phyloP scores from a whole-genome alignment of 2,329 filamentous ascomycete genomes.

The Hortaea werneckii region DNA sequence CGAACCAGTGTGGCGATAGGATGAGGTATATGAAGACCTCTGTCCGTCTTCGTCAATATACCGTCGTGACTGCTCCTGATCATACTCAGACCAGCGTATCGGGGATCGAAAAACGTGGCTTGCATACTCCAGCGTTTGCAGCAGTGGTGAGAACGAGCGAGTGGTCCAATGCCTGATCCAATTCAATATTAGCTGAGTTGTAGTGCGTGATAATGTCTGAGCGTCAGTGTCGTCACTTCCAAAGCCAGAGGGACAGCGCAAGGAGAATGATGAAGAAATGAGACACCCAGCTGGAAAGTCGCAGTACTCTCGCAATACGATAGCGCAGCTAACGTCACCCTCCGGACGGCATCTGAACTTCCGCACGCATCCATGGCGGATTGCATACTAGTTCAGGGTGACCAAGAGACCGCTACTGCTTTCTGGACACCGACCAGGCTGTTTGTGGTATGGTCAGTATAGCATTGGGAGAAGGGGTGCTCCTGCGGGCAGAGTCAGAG shows the following conservation, averaged over 20 bases:
- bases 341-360: not conserved
- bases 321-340: not conserved
- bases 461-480: too few species aligned
- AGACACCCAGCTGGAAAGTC: not conserved
- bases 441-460: too few species aligned
- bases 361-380: not conserved
- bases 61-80: too few species aligned
- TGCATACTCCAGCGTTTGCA: conserved; percentile 1
- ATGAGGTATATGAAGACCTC: conserved; percentile 3
- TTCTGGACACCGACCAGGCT: too few species aligned
- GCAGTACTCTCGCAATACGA: not conserved
- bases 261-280: not conserved
- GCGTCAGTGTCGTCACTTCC: not conserved
- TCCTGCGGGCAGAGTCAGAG: too few species aligned
- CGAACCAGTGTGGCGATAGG: not conserved
- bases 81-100: conserved; percentile 1
- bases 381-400: too few species aligned
- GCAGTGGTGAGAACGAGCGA: not conserved
- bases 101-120: conserved; percentile 1
- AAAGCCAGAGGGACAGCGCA: too few species aligned
- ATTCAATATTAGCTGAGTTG: too few species aligned
- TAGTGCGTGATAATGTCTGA: too few species aligned
- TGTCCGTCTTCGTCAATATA: not conserved
- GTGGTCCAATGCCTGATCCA: too few species aligned
- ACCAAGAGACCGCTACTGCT: too few species aligned